Percentiles rank a stretch among this genome's conserved stretches.
phyloP scores from a whole-genome alignment of 257 asterid genomes.

The Solanum corneliomulleri region DNA sequence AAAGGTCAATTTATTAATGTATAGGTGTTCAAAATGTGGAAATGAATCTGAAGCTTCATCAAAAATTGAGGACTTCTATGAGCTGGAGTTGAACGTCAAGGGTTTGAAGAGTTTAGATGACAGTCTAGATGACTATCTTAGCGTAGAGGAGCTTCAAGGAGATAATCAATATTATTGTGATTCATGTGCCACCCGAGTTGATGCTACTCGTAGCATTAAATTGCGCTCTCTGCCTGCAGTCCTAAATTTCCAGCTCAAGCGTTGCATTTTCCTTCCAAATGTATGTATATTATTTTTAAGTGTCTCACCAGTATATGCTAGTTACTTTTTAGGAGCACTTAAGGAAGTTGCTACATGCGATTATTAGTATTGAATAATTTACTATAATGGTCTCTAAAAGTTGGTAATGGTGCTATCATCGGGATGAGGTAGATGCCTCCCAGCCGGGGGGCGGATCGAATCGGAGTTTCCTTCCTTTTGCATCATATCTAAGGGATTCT shows the following conservation, averaged over 20 bases:
- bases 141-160: constrained; percentile 86
- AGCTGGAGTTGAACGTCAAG: constrained; percentile 88
- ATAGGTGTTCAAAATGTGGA: constrained; percentile 90
- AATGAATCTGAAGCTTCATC: constrained; percentile 92
- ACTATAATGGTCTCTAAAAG: not conserved
- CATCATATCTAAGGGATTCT: no score
- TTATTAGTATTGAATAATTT: not conserved
- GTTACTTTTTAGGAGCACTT: not conserved
- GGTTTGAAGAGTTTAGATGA: constrained; percentile 83
- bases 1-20: not conserved
- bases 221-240: constrained; percentile 87
- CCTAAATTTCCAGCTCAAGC: constrained; percentile 95
- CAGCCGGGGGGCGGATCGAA: no score
- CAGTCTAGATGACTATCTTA: constrained; percentile 87
- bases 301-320: constrained; percentile 2
- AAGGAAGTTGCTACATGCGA: not conserved
- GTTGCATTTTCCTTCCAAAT: constrained; percentile 94
- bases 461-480: no score
- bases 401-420: not conserved
- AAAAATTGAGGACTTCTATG: constrained; percentile 88
- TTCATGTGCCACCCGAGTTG: constrained; percentile 79
- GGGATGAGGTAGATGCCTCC: no score
- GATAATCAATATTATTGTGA: constrained; percentile 87
- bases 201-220: constrained; percentile 92
- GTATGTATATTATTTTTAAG: constrained; percentile 25